Evolutionary conservation across 2,329 filamentous ascomycete species (phyloP).

Genomic region (Coccinonectria pachysandricola): DNA sequence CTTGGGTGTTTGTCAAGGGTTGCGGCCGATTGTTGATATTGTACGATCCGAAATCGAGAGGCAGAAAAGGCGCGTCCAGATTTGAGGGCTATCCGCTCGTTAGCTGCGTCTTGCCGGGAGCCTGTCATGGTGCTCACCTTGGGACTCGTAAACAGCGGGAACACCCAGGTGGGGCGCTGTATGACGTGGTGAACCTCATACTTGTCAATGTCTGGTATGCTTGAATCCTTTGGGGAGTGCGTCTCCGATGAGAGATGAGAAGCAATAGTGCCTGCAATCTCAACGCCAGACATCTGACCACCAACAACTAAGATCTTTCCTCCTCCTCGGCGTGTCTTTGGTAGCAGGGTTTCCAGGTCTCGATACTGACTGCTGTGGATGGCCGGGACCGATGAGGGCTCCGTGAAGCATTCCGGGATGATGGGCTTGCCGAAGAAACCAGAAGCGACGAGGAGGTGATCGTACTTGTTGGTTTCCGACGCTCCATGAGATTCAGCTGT

Average conservation of each 20-base stretch:
- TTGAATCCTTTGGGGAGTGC: slow-evolving; percentile 37
- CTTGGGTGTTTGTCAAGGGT: slow-evolving; percentile 52
- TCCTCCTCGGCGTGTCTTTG: slow-evolving; percentile 24
- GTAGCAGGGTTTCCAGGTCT: slow-evolving; percentile 39
- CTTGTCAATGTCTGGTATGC: slow-evolving; percentile 32
- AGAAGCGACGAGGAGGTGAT: slow-evolving; percentile 61
- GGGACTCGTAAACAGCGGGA: slow-evolving; percentile 49
- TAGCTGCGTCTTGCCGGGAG: no score
- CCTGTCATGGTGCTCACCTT: slow-evolving; percentile 36
- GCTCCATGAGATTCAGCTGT: slow-evolving; percentile 24
- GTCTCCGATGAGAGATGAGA: slow-evolving; percentile 56
- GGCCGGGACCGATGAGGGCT: slow-evolving; percentile 33
- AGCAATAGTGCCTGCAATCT: slow-evolving; percentile 64
- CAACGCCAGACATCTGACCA: slow-evolving; percentile 73
- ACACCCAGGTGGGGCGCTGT: slow-evolving; percentile 60
- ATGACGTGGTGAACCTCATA: slow-evolving; percentile 59
- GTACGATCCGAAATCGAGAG: slow-evolving; percentile 62
- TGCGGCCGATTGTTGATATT: slow-evolving; percentile 53
- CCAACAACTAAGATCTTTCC: slow-evolving; percentile 65
- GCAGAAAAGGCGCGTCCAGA: slow-evolving; percentile 52
- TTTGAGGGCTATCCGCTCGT: slow-evolving; percentile 35
- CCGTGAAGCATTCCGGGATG: slow-evolving; percentile 34
- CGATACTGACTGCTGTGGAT: slow-evolving; percentile 62
- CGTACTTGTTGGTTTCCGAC: slow-evolving; percentile 45
- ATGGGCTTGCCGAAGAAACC: slow-evolving; percentile 62